Base-by-base conservation (phyloP, 2,329 filamentous ascomycete species). In the Plectosphaerella plurivora region DNA sequence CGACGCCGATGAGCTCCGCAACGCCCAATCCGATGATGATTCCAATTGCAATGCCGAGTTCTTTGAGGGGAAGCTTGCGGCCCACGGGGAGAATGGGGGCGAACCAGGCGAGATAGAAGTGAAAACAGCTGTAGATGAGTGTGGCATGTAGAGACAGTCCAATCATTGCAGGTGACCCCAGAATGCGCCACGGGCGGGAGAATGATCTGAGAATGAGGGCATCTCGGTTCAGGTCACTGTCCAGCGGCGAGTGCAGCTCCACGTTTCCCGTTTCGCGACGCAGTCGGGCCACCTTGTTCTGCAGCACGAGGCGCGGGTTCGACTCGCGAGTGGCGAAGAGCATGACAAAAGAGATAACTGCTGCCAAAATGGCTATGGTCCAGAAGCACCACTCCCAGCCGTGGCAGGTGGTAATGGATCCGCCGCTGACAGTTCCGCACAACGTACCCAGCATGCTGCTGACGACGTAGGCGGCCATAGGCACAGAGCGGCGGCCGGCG, bases 401-500 rank as follows among this genome's bases (percentile, higher is more conserved):
- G 18, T 68, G 61, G 0, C 60, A 63, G 2, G 68, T 67, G 3
- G 71, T 62, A 1, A 77, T 61, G 51, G 73, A 70, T 0, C 73
- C 74, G n/a, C 75, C 76, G 0, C 67, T 67, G 1, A 77, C 66
- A 7, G 75, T 75, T 0, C 75, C 76, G 47, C 78, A 59, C 48
- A 76, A 71, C 12, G 75, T 74, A 0, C 76, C 77, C 1, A 78
- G 57, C 1, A 78, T 61, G 10, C 73, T 72, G 0, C 73, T 74
- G 20, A 77, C 63, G 33, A 66, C 65, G 51, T 73, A 78, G 10
- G 62, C 68, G 1, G 76, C 72, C 80, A 87, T 84, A 49, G 80
- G 79, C 4, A 71, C 67, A 12, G 79, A 82, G 36, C 84, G 75
- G 57, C 81, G 73, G 59, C 84, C 78, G 46, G 76, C 75, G 0